Evolutionary conservation across 2,329 filamentous ascomycete genomes (phyloP), one percentile per base, ranked within the genome.

Genomic region (Sporothrix globosa): DNA sequence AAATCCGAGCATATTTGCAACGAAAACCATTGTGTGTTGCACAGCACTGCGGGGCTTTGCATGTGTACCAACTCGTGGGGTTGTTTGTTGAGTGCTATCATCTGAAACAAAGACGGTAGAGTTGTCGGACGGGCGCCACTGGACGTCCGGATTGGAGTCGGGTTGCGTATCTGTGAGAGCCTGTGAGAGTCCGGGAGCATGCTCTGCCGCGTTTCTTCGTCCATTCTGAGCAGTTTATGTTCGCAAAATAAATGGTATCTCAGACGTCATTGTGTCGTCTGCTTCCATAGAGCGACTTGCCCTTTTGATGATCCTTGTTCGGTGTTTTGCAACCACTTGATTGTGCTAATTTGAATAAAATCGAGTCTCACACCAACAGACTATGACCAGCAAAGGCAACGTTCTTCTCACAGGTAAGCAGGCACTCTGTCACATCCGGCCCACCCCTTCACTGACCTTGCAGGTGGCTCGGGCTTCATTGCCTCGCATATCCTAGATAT

Each of bases 391-490:
- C n/a, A 50, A 73, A 73, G 74, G 81, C 67, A 84, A 83, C 73
- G 80, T 83, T 72, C 77, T 84, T 10, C 77, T 84, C 67, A 83
- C 82, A 69, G 82, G 82, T 83, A 52, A n/a, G 41, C 14, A 13
- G 24, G 4, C 11, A 4, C 7, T 34, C 34, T 34, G 34, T 9
- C 34, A 34, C 6, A 6, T 4, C 34, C 9, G 7, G 34, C 1
- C 34, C 34, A 4, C 1, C 34, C 27, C 27, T 2, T 39, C 27
- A 24, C 54, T 60, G 19, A 61, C 56, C 53, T 44, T 11, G n/a
- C 39, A 83, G 84, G 85, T 30, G 85, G 83, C 1, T 84, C 80
- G 30, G 84, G 85, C 56, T 87, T 87, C 76, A 85, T 87, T 67
- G 85, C 84, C 39, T 84, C 84, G 2, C 84, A 87, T 69, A 77